Evolutionary conservation across 2,329 filamentous ascomycete genomes (phyloP).

Genomic region (Xenosphaeropsis pyriputrescens): DNA sequence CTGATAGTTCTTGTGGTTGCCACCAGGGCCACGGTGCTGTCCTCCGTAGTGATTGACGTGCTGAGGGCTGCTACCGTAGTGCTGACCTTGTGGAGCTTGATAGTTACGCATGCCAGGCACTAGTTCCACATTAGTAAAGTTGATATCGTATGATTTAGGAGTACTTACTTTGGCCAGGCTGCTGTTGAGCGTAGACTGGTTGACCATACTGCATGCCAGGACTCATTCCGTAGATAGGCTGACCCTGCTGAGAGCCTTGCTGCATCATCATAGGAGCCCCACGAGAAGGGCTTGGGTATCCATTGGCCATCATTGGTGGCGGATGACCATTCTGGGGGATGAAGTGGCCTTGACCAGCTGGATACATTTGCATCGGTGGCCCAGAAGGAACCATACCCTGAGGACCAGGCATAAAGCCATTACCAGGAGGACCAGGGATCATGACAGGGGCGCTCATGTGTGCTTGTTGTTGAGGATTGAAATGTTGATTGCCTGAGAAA

Average conservation of each 20-base stretch:
- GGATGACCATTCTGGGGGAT: slow-evolving; percentile 41
- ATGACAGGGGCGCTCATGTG: slow-evolving; percentile 72
- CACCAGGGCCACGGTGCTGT: slow-evolving; percentile 40
- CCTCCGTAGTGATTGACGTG: slow-evolving; percentile 45
- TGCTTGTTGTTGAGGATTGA: slow-evolving; percentile 53
- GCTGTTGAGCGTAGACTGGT: slow-evolving; percentile 56
- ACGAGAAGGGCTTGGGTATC: slow-evolving; percentile 78
- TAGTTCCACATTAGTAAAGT: slow-evolving; percentile 26
- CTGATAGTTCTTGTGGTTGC: slow-evolving; percentile 35
- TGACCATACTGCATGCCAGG: slow-evolving; percentile 43
- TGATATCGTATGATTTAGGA: slow-evolving; percentile 6
- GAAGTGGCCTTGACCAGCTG: slow-evolving; percentile 46
- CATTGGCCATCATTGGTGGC: slow-evolving; percentile 49
- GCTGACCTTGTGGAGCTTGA: slow-evolving; percentile 41
- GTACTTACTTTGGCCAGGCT: slow-evolving; percentile 60
- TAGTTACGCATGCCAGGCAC: slow-evolving; percentile 48
- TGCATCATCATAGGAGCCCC: slow-evolving; percentile 84
- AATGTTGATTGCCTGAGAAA: slow-evolving; percentile 58
- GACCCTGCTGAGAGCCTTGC: slow-evolving; percentile 85
- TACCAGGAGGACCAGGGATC: slow-evolving; percentile 58
- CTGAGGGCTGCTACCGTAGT: slow-evolving; percentile 51
- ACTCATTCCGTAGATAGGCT: slow-evolving; percentile 64
- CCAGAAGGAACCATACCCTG: slow-evolving; percentile 52
- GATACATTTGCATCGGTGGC: slow-evolving; percentile 73
- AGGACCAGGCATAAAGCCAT: slow-evolving; percentile 56